phyloP scores from a whole-genome alignment of 2,329 filamentous ascomycete genomes.

The Fusarium sp. region DNA sequence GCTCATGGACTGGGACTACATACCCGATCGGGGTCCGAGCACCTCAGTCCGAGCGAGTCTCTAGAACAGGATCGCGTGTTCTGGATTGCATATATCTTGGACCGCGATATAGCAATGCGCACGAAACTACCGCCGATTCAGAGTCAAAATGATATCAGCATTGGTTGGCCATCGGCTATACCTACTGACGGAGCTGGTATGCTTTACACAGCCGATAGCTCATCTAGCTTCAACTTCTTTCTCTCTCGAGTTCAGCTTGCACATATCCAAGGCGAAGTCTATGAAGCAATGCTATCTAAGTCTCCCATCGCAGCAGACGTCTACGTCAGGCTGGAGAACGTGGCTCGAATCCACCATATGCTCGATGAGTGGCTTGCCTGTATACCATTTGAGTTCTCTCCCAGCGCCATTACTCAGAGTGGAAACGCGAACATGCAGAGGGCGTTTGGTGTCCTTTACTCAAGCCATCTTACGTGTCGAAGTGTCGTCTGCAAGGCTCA shows the following conservation, averaged over 20 bases:
- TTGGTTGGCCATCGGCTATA: neutral
- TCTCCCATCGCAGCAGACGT: neutral
- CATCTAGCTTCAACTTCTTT: constrained; percentile 9
- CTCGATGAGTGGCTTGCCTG: constrained; percentile 7
- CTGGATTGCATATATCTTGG: constrained; percentile 30
- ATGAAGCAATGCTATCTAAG: neutral
- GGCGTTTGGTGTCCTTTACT: constrained; percentile 12
- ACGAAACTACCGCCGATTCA: constrained; percentile 10
- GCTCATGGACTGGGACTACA: constrained; percentile 13
- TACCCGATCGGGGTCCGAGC: neutral
- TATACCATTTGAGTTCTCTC: neutral
- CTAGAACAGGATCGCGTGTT: constrained; percentile 15
- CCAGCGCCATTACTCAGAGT: neutral
- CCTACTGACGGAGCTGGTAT: neutral
- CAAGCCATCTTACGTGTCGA: neutral
- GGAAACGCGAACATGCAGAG: neutral
- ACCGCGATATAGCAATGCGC: constrained; percentile 14
- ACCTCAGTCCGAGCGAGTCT: neutral
- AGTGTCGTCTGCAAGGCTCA: neutral
- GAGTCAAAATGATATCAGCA: neutral
- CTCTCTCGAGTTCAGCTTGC: constrained; percentile 12
- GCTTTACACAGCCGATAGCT: neutral
- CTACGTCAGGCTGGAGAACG: neutral
- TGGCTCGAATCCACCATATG: neutral
- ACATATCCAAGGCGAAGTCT: constrained; percentile 21